Base-by-base conservation (phyloP, 768 basidiomycete species). In the Multifurca ochricompacta region DNA sequence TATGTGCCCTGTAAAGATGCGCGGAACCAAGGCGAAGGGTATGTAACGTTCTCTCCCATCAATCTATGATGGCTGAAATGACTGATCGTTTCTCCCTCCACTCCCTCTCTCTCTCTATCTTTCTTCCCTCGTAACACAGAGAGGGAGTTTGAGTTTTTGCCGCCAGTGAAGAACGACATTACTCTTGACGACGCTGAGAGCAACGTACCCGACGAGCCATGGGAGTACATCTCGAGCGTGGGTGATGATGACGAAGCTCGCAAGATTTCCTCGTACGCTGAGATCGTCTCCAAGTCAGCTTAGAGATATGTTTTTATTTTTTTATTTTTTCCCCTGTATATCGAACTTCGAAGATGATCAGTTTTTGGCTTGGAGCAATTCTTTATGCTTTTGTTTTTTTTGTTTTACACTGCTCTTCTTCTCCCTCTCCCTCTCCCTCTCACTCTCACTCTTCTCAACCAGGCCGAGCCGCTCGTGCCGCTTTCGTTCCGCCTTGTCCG, bases 401-500 rank as follows among this genome's bases (percentile, higher is more conserved):
- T 46, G 7, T 28, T 51, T 51, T n/a, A n/a, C n/a, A n/a, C n/a
- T n/a, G n/a, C n/a, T 71, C 70, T 45, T 68, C 64, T 55, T 74
- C 63, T 47, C 65, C 60, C 61, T 58, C 64, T 73, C 74, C 62
- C 75, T 74, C 53, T 71, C 73, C 67, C 77, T 79, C 56, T 69
- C 72, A 62, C 77, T 77, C 46, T 69, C 63, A 51, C 68, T 77
- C 57, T 61, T 61, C 36, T 60, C 56, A 34, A 70, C 62, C 44
- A 82, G 63, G 19, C 85, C 83, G 53, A 85, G 73, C 57, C 82
- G 75, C 69, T 91, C 90, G 59, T 85, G 59, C 59, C 79, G 76
- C 76, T 83, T 91, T 72, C 82, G 82, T 66, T 92, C 92, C 61
- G 78, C 85, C 67, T 85, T 90, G 63, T 94, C 95, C 68, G 87